Base-by-base conservation (phyloP, 2,329 filamentous ascomycete species). In the Fusarium bulbicola region DNA sequence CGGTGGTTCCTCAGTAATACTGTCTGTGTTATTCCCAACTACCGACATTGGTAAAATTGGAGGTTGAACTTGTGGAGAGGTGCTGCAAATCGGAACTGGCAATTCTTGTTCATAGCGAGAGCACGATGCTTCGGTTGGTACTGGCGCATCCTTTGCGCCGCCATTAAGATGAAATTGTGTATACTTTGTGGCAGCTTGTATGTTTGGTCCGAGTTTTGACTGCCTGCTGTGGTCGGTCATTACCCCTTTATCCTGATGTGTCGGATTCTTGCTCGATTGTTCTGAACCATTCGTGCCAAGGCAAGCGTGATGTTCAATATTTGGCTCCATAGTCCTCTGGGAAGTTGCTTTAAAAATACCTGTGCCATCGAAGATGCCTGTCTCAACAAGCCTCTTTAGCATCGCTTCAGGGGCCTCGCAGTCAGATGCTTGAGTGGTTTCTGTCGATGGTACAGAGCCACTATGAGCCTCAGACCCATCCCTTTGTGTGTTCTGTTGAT, bases 161-260 rank as follows among this genome's bases (percentile, higher is more conserved):
- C n/a, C 10, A 9, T 52, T 24, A 13, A n/a, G 59, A n/a, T 40
- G 5, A 21, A 18, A 32, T 20, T 40, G 46, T 24, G 18, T 18
- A 18, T n/a, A 28, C 26, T 46, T 46, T 28, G 40, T 21, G n/a
- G 26, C 32, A 42, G 39, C 15, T 15, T 50, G 45, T 13, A 46
- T 34, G 14, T 28, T 40, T 45, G 14, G 42, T 43, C 16, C 30
- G 15, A 45, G 9, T n/a, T 42, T 45, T 50, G 52, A 39, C 30
- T 40, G 26, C 12, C 47, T 46, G 12, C 37, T 24, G 14, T 72
- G 59, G 20, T 68, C 72, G 9, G 73, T 70, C 67, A 75, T 75
- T 12, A 69, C 54, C 4, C 73, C 70, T 26, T 75, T 73, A 50
- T 79, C 73, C 42, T 75, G 39, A 43, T 76, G 76, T 24, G 46